Evolutionary conservation across 495 filamentous ascomycete species (phyloP), one percentile per base, ranked within the genome.

Genomic region (Bacidia gigantensis): DNA sequence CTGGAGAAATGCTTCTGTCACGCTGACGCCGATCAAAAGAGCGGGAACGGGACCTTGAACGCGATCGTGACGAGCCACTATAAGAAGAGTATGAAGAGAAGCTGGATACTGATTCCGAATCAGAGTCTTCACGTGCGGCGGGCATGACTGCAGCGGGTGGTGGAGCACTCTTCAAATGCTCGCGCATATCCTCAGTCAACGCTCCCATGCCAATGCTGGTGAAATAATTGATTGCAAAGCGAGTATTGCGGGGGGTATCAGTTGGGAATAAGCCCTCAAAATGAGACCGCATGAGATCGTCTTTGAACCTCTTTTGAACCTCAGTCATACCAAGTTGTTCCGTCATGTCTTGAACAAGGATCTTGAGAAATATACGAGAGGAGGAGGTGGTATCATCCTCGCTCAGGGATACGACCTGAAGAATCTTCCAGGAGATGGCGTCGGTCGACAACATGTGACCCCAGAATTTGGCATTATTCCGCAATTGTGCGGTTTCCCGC

Each of bases 221-320:
- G 66, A 97, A 97, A 70, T 94, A 99, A 66, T 99, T 99, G 79
- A 97, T 93, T 18, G 90, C 86, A 72, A 99, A 99, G 41, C 92
- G 81, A 12, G 87, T 90, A 66, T 95, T 87, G 52, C 84, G 79
- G 7, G 87, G 80, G 60, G 90, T 86, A 61, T 96, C 87, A 35
- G 62, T 62, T 0, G 92, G 93, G 76, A 99, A 99, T 9, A 99
- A 69, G 47, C 93, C 90, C 25, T 83, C 76, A 54, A 93, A 82
- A 60, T 79, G 84, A 44, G 86, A 78, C 50, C 82, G 82, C 12
- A 95, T 72, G 26, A 80, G 72, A 12, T 89, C 82, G 56, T 95
- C 87, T 60, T 75, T 80, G 58, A 95, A 68, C 20, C 83, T 80
- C 39, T 79, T 77, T 58, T 83, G 79, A 39, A 99, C 67, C 56